phyloP scores from a whole-genome alignment of 2,329 filamentous ascomycete genomes.

The Fonsecaea pedrosoi region DNA sequence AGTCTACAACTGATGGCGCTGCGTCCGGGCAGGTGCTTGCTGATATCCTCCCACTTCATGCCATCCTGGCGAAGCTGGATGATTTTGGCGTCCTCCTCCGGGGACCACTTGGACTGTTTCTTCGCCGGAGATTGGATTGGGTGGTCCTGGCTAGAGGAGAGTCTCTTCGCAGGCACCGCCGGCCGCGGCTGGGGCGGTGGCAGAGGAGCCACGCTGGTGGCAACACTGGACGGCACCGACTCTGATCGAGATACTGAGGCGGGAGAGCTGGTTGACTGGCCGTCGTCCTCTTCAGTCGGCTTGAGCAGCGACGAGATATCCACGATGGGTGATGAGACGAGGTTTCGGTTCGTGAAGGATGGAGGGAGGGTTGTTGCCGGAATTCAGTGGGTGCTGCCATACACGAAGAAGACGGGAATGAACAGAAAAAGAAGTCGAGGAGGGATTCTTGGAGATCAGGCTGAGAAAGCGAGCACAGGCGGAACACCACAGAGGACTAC shows the following conservation, averaged over 20 bases:
- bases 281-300: conserved; percentile 49
- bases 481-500: conserved; percentile 9
- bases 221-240: conserved; percentile 35
- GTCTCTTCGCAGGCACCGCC: conserved; percentile 44
- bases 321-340: conserved; percentile 65
- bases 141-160: conserved; percentile 47
- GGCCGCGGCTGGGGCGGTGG: conserved; percentile 34
- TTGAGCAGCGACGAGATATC: conserved; percentile 93
- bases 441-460: conserved; percentile 13
- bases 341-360: conserved; percentile 4
- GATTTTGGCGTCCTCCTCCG: conserved; percentile 90
- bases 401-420: conserved; percentile 14
- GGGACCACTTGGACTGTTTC: conserved; percentile 96
- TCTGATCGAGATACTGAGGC: conserved; percentile 34
- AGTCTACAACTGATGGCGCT: conserved; percentile 93
- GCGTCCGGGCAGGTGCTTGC: conserved; percentile 84
- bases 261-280: conserved; percentile 38
- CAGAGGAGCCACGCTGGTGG: conserved; percentile 36
- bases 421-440: conserved; percentile 2
- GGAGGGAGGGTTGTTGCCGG: conserved; percentile 10
- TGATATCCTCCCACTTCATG: conserved; percentile 99
- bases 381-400: conserved; percentile 25
- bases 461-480: conserved; percentile 27
- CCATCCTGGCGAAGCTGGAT: conserved; percentile 87
- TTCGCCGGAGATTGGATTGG: conserved; percentile 73